Base-by-base conservation (phyloP, 495 filamentous ascomycete genomes). In the Hypoxylon fuscum region DNA sequence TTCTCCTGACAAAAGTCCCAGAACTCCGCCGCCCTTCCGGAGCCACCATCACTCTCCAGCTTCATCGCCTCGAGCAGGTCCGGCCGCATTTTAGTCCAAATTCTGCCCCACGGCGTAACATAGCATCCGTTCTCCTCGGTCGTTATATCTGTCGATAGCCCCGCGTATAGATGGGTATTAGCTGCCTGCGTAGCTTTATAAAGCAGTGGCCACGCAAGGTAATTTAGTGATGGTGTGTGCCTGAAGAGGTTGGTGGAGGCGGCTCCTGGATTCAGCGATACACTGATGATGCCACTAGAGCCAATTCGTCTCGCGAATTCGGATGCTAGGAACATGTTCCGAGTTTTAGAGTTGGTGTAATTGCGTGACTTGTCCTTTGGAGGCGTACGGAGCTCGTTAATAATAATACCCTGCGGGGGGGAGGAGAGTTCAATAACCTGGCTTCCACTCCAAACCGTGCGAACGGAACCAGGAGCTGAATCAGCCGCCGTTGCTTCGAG, bases 161-260 rank as follows among this genome's bases (percentile, higher is more conserved):
- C 78, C 2, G 79, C 76, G 54, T 72, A 83, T 6, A 81, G 62
- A 53, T 73, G 59, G 0, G 77, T 82, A 47, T 80, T 74, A 1
- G 76, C 79, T 1, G 75, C 74, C 31, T 67, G 15, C n/a, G 58
- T 61, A 11, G 72, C 51, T 10, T 55, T 31, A 43, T 76, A 47
- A 2, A 77, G 59, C 17, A 80, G 15, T n/a, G 68, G 59, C 48
- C 57, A 65, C 9, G 62, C 68, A 8, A 68, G 41, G 25, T 65
- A 64, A 1, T 56, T 54, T 10, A 61, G 23, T 21, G 35, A 60
- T 0, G 51, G 50, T 12, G 57, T 65, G 14, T 74, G 62, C 3
- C 66, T 53, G 31, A 72, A 71, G 32, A 75, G 64, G 11, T 65
- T 55, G 0, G 75, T 74, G 21, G 60, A 64, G 15, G 75, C 62